Percentiles rank a stretch among this genome's conserved stretches.
These are phyloP conservation scores for Pterothamnion heteromorphum DNA, from an alignment of 31 red algal species.

Conservation along the genomic window DNA sequence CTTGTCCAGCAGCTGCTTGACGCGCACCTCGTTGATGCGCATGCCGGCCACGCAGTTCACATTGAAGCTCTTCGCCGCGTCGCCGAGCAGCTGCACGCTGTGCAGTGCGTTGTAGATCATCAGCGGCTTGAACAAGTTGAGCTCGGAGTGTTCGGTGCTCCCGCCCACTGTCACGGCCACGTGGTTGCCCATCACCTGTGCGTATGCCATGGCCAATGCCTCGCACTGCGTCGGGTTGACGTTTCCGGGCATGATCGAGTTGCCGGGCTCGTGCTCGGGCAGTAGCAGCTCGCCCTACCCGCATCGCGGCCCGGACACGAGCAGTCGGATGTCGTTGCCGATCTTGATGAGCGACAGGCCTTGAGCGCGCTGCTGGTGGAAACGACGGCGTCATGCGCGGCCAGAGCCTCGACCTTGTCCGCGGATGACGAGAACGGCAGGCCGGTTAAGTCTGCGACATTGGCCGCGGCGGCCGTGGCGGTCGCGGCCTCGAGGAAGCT, in stretches of 20 bases:
- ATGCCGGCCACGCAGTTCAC: conserved; percentile 70
- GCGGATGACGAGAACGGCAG: not conserved
- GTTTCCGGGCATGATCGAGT: conserved; percentile 96
- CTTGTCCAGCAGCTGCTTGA: conserved; percentile 60
- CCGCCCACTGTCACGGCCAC: conserved; percentile 86
- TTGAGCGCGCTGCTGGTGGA: too few relatives aligned
- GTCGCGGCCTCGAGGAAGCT: conserved; percentile 52
- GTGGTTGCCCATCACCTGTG: conserved; percentile 85
- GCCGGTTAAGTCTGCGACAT: not conserved
- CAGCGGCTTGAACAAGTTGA: conserved; percentile 94
- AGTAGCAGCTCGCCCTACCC: conserved; percentile 80
- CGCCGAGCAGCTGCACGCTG: conserved; percentile 69
- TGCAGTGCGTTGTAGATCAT: conserved; percentile 84
- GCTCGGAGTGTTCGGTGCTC: conserved; percentile 84
- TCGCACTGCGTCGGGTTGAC: conserved; percentile 97
- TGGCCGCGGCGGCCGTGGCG: not conserved
- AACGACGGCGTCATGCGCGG: not conserved
- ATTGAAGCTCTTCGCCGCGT: conserved; percentile 63
- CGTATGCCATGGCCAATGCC: conserved; percentile 86
- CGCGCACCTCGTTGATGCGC: conserved; percentile 57
- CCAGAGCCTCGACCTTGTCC: not conserved
- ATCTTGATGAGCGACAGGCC: conserved; percentile 85
- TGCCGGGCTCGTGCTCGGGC: conserved; percentile 88
- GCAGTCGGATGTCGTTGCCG: conserved; percentile 87
- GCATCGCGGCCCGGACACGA: conserved; percentile 83